phyloP scores from a whole-genome alignment of 495 filamentous ascomycete genomes.

The Trichoderma gamsii region DNA sequence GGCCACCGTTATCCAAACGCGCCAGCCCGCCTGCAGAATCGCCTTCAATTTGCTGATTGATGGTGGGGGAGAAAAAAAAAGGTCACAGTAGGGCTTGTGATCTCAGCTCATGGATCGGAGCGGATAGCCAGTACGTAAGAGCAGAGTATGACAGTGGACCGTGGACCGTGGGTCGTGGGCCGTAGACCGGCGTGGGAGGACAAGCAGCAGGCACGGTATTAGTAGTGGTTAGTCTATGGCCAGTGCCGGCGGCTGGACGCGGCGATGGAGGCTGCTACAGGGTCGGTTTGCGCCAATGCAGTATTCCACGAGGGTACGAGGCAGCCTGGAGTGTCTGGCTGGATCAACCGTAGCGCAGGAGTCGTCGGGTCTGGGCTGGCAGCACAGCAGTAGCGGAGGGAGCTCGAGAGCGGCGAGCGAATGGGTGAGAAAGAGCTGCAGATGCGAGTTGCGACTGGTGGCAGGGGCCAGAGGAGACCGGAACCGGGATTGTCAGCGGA shows the following conservation, averaged over 20 bases:
- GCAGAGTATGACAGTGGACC: conserved; percentile 9
- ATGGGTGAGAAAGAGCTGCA: not conserved
- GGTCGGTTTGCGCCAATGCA: not conserved
- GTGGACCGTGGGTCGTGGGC: not conserved
- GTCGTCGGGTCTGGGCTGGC: conserved; percentile 8
- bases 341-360: not conserved
- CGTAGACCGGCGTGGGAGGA: conserved; percentile 2
- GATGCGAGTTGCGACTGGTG: not conserved
- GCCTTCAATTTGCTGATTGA: not conserved
- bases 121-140: conserved; percentile 11
- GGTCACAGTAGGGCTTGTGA: conserved; percentile 8
- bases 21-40: conserved; percentile 9
- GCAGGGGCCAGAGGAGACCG: conserved; percentile 1
- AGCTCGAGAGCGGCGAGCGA: conserved; percentile 7
- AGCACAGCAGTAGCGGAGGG: not conserved
- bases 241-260: conserved; percentile 2
- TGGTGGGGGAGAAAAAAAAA: conserved; percentile 4
- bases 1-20: conserved; percentile 8
- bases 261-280: not conserved
- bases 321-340: conserved; percentile 1
- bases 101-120: conserved; percentile 10
- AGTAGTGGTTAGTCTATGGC: not conserved
- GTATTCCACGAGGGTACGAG: not conserved
- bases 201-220: conserved; percentile 1
- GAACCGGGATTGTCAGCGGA: not conserved